Percentiles rank a stretch among this genome's conserved stretches.
Conservation (phyloP, 805 yeast genomes). For the Candida schatavii region DNA sequence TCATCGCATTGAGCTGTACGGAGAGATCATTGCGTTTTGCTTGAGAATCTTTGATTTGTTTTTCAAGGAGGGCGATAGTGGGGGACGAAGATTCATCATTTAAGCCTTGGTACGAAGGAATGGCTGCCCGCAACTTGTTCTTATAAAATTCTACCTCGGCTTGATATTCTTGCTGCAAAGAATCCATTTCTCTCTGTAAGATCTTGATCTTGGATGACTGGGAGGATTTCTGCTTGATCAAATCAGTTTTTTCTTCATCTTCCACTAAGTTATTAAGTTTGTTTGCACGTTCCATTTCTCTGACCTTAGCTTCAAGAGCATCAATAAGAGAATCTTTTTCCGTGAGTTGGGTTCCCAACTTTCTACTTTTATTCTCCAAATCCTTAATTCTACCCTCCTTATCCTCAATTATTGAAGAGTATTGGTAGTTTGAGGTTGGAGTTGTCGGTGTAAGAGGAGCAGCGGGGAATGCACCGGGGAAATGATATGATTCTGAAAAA, state of each 20-base stretch:
- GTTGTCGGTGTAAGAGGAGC: not conserved
- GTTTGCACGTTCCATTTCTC: constrained; percentile 25
- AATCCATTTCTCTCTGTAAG: constrained; percentile 36
- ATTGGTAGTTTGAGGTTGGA: constrained; percentile 1
- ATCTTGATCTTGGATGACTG: constrained; percentile 38
- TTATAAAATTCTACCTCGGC: constrained; percentile 33
- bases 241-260: constrained; percentile 34
- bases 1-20: constrained; percentile 18
- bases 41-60: constrained; percentile 32
- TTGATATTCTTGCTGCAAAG: constrained; percentile 32
- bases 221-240: constrained; percentile 31
- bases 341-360: constrained; percentile 16
- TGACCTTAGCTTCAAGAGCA: constrained; percentile 29
- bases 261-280: constrained; percentile 20
- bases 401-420: constrained; percentile 4
- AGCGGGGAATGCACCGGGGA: not conserved
- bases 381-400: constrained; percentile 16
- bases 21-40: constrained; percentile 23
- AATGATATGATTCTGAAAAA: constrained; percentile 4
- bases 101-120: constrained; percentile 15
- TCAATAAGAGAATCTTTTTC: constrained; percentile 37
- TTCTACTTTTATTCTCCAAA: constrained; percentile 15
- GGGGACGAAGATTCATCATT: constrained; percentile 12
- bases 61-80: constrained; percentile 26
- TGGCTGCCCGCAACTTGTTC: constrained; percentile 19